Base-by-base conservation (phyloP, 2,329 filamentous ascomycete genomes). In the Diaporthe eres region DNA sequence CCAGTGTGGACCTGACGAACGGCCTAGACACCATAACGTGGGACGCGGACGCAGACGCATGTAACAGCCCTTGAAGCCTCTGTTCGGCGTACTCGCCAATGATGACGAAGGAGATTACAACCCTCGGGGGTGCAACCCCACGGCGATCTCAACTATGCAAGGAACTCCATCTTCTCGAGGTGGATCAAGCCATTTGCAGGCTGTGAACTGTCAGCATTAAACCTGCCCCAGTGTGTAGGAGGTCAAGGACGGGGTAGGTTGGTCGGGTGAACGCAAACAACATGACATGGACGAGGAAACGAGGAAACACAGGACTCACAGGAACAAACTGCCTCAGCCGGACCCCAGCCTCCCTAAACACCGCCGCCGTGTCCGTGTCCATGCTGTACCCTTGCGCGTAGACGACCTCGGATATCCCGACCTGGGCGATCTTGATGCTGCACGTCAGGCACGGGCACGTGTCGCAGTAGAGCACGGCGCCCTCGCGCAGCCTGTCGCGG, bases 391-490 rank as follows among this genome's bases (percentile, higher is more conserved):
- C 92, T 82, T 97, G 94, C 78, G 92, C 96, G 81, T 98, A 99
- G 19, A 99, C 96, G 19, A 99, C 97, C 87, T 99, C 97, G 57
- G 91, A 92, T 79, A 99, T 98, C 25, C 97, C 97, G 10, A 98
- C 95, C 86, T 99, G 97, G 31, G 95, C 94, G 81, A 99, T 98
- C 87, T 99, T 99, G 87, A 99, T 98, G 81, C 95, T 98, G 85
- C 97, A 99, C 3, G 97, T 99, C 83, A 99, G 87, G 83, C 97
- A 99, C 5, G 97, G 97, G 84, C 97, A 99, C 79, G 96, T 98
- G 82, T 98, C 95, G 85, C 96, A 98, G 85, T 98, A 99, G 37
- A 99, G 87, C 68, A 95, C 94, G 51, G 94, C 91, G 6, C 93
- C 94, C 74, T 95, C 93, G 28, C 95, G 89, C 79, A 99, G 95